Evolutionary conservation across 495 filamentous ascomycete species (phyloP), one percentile per base, ranked within the genome.

Genomic region (Rhypophila decipiens): DNA sequence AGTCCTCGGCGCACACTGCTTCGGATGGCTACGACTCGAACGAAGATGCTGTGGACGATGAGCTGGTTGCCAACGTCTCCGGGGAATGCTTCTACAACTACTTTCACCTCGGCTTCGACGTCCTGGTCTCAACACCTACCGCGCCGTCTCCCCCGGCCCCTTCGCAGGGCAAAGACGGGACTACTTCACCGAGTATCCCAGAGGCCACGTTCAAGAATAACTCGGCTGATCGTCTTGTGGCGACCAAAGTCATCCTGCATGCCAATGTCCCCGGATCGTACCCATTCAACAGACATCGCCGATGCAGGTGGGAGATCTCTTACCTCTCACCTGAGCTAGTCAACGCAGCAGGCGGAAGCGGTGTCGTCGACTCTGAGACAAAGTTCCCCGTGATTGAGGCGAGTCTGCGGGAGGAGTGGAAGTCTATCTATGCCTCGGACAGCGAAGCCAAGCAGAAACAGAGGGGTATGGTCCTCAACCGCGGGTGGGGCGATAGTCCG

Each of bases 41-140:
- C 24, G 76, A 79, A 27, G 86, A 86, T 27, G 71, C 74, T 10
- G 50, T 66, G 19, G 75, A 75, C 36, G 71, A 74, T 5, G 75
- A 76, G 5, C 53, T 63, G 23, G 65, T 65, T 3, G 71, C 72
- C 21, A 68, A 69, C 34, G 58, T 72, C 12, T 72, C 77, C 3
- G 76, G 81, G 13, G 90, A 96, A 66, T 90, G 82, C 54, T 98
- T 96, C 64, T 94, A 89, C 63, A 96, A 96, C 58, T 98, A 97
- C 61, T 97, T 96, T 57, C 85, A 88, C 50, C 84, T 95, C 55
- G 93, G 93, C 2, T 87, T 98, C 56, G 93, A 98, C 64, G 77
- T 96, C n/a, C 80, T 96, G 39, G 76, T 98, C 13, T 95, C 90
- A 0, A 77, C 84, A 23, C 85, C 86, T 17, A 81, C 79, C 3